Evolutionary conservation across 2,329 filamentous ascomycete genomes (phyloP), one percentile per base, ranked within the genome.

Genomic region (Ophiostoma triangulosporum): DNA sequence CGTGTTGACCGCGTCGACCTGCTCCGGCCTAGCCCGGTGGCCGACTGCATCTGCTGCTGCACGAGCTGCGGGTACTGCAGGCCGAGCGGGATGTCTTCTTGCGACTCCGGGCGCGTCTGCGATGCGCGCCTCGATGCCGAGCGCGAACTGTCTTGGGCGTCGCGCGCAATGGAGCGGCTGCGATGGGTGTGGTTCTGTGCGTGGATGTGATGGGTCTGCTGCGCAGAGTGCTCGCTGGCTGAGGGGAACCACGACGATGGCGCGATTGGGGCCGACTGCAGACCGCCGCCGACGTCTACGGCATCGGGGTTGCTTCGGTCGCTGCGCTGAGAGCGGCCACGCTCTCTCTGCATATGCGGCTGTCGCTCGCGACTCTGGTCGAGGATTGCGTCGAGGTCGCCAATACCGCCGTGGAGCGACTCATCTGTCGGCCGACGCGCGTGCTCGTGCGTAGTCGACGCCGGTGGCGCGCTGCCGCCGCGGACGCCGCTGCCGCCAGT

Each of bases 331-430:
- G 74, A 70, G 53, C 77, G 77, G 7, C 62, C 63, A 36, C 32
- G 52, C 50, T 15, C 52, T 26, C 20, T 32, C 20, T n/a, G 50
- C 8, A 9, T 29, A 4, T 31, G 27, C 4, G n/a, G 31, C 27
- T 8, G 72, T 70, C 61, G 75, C 74, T 55, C 78, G 73, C 60
- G 83, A 80, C 7, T 74, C 70, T 62, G 81, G 68, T 56, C 88
- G 8, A 89, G 65, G 3, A 89, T 67, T 1, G 86, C 84, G 59
- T 80, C 73, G 65, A 86, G 86, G 1, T 78, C 75, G 5, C 83
- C 84, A 51, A 86, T 83, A 61, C 69, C 80, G 72, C 73, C 52
- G 43, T 54, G 86, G 53, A 69, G 78, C 60, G 65, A 73, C 56
- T 75, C 72, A 35, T 76, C 74, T 2, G 70, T 62, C 2, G 72